Evolutionary conservation across 257 asterid genomes (phyloP).

Genomic region (Rhazya stricta): DNA sequence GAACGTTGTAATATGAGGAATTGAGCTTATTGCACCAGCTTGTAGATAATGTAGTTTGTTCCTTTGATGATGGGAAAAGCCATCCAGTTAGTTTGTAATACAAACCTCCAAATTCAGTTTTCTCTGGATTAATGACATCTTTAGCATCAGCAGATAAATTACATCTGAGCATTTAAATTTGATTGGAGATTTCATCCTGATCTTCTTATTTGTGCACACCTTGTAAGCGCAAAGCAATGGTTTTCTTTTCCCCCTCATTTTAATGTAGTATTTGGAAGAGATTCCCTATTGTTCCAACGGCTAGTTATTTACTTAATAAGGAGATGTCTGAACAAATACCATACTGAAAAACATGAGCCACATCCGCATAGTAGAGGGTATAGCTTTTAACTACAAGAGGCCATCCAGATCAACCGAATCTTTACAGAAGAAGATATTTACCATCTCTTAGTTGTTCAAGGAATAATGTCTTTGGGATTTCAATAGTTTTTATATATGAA

Average conservation of each 20-base stretch:
- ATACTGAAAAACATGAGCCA: too few species aligned
- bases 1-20: constrained; percentile 8
- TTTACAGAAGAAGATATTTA: neutral
- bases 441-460: neutral
- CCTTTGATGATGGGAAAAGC: neutral
- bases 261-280: neutral
- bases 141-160: neutral
- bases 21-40: constrained; percentile 7
- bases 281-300: too few species aligned
- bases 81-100: constrained; percentile 4
- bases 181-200: neutral
- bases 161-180: neutral
- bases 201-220: neutral
- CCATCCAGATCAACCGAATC: neutral
- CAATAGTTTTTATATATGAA: too few species aligned
- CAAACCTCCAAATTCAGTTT: neutral
- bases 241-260: neutral
- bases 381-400: too few species aligned
- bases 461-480: too few species aligned
- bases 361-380: too few species aligned
- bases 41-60: constrained; percentile 18
- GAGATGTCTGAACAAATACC: too few species aligned
- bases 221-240: neutral
- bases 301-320: too few species aligned
- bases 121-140: neutral